Evolutionary conservation across 495 filamentous ascomycete genomes (phyloP).

Genomic region (Tuber microsphaerosporum): DNA sequence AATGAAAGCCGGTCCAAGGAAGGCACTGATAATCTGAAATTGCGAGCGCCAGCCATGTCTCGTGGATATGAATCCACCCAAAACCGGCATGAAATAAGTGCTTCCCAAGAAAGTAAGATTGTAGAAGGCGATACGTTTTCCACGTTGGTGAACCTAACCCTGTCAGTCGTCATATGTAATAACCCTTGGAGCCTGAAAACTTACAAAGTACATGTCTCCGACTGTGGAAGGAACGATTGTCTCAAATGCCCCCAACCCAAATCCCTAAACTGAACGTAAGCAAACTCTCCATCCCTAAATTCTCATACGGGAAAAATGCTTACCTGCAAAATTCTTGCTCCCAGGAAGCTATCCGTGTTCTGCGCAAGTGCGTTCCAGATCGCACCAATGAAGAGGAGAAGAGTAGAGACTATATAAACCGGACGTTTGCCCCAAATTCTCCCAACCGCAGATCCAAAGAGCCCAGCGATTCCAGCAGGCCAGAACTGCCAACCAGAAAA

Average conservation of each 20-base stretch:
- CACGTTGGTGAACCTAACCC: slow-evolving; percentile 51
- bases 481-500: slow-evolving; percentile 49
- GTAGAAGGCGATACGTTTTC: slow-evolving; percentile 58
- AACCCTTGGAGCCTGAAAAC: neutral
- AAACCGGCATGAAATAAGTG: slow-evolving; percentile 49
- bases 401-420: slow-evolving; percentile 53
- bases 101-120: slow-evolving; percentile 56
- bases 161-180: neutral
- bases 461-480: slow-evolving; percentile 51
- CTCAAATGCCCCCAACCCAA: slow-evolving; percentile 56
- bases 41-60: slow-evolving; percentile 40
- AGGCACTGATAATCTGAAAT: slow-evolving; percentile 38
- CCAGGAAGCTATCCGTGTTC: slow-evolving; percentile 54
- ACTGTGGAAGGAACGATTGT: slow-evolving; percentile 53
- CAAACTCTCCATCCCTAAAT: slow-evolving; percentile 37
- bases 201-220: slow-evolving; percentile 55
- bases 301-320: neutral
- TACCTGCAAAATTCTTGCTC: slow-evolving; percentile 43
- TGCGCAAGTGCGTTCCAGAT: slow-evolving; percentile 57
- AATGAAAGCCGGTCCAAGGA: slow-evolving; percentile 32
- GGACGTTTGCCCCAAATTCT: slow-evolving; percentile 60
- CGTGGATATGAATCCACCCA: slow-evolving; percentile 49
- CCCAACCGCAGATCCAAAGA: slow-evolving; percentile 58
- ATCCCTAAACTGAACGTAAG: slow-evolving; percentile 42
- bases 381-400: slow-evolving; percentile 54